These are phyloP conservation scores for Hermanozyma aechmeae DNA, from an alignment of 805 yeast species.

Conservation along the genomic window DNA sequence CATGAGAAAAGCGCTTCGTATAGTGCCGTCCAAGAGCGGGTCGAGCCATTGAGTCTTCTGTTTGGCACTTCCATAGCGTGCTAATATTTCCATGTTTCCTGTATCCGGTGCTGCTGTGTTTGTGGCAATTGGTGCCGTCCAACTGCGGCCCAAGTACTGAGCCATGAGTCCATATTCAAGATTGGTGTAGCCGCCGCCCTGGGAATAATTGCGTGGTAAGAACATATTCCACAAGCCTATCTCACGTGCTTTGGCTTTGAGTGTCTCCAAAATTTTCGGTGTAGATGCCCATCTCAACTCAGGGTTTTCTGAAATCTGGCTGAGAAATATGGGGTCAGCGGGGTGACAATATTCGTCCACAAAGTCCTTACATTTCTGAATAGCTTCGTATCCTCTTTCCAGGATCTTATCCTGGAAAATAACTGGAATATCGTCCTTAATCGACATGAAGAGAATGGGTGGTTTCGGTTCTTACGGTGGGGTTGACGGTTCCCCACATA, in stretches of 20 bases:
- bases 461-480: too few relatives aligned
- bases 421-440: conserved; percentile 30
- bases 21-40: conserved; percentile 46
- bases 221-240: conserved; percentile 57
- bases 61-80: conserved; percentile 28
- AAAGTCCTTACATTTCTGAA: conserved; percentile 35
- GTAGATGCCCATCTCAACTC: conserved; percentile 35
- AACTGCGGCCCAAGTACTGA: conserved; percentile 46
- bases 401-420: conserved; percentile 26
- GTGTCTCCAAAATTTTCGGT: conserved; percentile 40
- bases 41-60: conserved; percentile 39
- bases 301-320: conserved; percentile 32
- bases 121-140: conserved; percentile 49
- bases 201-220: conserved; percentile 35
- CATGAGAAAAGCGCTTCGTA: conserved; percentile 56
- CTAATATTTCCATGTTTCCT: conserved; percentile 48
- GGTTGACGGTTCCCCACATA: too few relatives aligned
- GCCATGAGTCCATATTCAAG: conserved; percentile 62
- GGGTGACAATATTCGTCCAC: conserved; percentile 52
- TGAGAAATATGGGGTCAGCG: conserved; percentile 36
- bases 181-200: conserved; percentile 52
- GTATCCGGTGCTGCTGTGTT: conserved; percentile 59
- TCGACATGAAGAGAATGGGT: too few relatives aligned
- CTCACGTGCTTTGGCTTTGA: conserved; percentile 42
- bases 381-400: conserved; percentile 28